Conservation (phyloP, 306 rosid species). For the Spatholobus suberectus region DNA sequence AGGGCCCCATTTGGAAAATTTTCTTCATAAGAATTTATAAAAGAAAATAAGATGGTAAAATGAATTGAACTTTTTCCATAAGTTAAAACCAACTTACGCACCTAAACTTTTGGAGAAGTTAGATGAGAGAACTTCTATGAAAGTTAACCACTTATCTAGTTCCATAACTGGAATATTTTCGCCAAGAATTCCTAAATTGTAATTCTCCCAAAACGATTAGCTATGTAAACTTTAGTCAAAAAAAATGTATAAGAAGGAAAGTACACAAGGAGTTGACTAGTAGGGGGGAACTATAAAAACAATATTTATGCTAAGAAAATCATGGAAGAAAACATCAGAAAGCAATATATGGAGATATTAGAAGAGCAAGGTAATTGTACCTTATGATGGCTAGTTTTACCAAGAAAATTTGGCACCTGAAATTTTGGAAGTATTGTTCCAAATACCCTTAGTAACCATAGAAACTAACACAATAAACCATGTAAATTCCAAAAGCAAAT, state of each 20-base stretch:
- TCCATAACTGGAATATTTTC: not conserved
- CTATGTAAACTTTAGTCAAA: not conserved
- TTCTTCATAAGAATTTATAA: not conserved
- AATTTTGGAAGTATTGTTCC: constrained; percentile 37
- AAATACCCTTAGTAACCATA: constrained; percentile 29
- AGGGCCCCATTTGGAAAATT: not conserved
- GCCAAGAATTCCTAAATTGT: not conserved
- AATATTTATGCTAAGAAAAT: constrained; percentile 7
- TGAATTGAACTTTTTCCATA: not conserved
- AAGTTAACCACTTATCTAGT: not conserved
- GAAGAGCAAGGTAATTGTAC: constrained; percentile 48
- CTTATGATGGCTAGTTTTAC: constrained; percentile 79
- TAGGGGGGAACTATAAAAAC: constrained; percentile 6
- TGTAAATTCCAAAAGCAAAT: constrained; percentile 18
- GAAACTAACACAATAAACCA: constrained; percentile 17
- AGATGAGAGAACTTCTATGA: not conserved
- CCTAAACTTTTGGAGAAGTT: not conserved
- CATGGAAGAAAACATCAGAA: not conserved
- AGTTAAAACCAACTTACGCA: too few species aligned
- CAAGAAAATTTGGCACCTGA: constrained; percentile 81
- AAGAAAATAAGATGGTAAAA: too few species aligned
- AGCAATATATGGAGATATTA: constrained; percentile 27
- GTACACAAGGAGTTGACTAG: not conserved
- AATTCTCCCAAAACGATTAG: not conserved
- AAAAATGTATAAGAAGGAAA: constrained; percentile 16